A percentile compares a stretch with the other conserved stretches of the same genome.
phyloP scores from a whole-genome alignment of 768 basidiomycete species.

The Leccinellum albellum region DNA sequence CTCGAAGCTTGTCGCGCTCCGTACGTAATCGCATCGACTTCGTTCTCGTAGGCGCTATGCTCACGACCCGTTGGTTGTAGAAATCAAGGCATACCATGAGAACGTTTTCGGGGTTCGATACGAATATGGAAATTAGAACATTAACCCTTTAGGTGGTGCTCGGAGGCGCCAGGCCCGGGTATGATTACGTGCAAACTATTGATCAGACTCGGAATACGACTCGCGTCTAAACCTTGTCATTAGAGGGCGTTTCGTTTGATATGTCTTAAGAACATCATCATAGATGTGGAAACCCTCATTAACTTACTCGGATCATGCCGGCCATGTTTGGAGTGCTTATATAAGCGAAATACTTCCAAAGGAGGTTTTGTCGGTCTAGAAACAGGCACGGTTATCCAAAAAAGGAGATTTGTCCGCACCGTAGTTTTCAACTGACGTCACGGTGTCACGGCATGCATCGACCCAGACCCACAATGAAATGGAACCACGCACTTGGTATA shows the following conservation, averaged over 20 bases:
- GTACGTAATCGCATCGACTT: constrained; percentile 36
- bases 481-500: constrained; percentile 1
- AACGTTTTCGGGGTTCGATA: constrained; percentile 35
- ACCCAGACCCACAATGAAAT: constrained; percentile 11
- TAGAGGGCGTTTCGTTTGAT: too few relatives aligned
- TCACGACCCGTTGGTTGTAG: constrained; percentile 30
- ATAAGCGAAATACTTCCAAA: too few relatives aligned
- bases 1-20: constrained; percentile 62
- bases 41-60: background rate
- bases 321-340: too few relatives aligned
- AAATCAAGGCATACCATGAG: constrained; percentile 68
- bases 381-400: background rate
- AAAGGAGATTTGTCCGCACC: background rate
- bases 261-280: too few relatives aligned
- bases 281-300: too few relatives aligned
- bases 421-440: constrained; percentile 19
- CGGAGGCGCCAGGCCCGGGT: too few relatives aligned
- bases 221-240: too few relatives aligned
- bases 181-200: background rate
- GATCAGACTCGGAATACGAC: background rate
- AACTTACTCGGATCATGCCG: too few relatives aligned
- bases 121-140: background rate
- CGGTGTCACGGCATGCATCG: constrained; percentile 9
- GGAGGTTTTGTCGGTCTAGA: background rate
- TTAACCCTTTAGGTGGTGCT: background rate